Percentiles rank a stretch among this genome's conserved stretches.
Conservation (phyloP, 148 eudicot genomes). For the Rhododendron simsii region DNA sequence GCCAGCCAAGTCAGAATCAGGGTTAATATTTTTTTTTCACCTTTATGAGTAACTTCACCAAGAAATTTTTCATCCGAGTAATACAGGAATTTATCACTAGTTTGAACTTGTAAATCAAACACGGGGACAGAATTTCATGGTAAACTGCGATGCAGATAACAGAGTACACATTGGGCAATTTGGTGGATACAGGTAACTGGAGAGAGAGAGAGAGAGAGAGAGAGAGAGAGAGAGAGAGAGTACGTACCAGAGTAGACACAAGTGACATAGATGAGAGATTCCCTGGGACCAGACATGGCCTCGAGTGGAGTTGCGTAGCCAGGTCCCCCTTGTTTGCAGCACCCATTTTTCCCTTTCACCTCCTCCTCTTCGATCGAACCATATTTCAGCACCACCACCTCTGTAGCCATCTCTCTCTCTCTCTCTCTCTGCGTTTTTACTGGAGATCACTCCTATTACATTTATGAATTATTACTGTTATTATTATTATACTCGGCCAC, state of each 20-base stretch:
- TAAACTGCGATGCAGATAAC: too few species aligned
- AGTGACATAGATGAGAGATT: slow-evolving; percentile 71
- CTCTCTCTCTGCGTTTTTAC: slow-evolving; percentile 14
- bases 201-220: background rate
- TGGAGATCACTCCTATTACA: too few species aligned
- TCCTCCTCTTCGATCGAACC: background rate
- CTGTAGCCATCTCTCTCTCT: slow-evolving; percentile 22
- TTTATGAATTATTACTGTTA: too few species aligned
- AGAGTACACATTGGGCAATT: background rate
- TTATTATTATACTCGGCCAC: too few species aligned
- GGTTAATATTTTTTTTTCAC: background rate
- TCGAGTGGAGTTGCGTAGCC: slow-evolving; percentile 84
- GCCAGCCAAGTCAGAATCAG: background rate
- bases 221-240: background rate
- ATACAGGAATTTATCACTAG: background rate
- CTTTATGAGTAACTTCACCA: background rate
- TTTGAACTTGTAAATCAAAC: background rate
- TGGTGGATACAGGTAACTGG: background rate
- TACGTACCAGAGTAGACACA: slow-evolving; percentile 63
- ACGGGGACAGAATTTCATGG: background rate
- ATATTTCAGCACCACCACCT: slow-evolving; percentile 6
- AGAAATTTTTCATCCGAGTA: background rate
- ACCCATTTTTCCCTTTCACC: slow-evolving; percentile 14
- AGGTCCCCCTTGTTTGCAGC: slow-evolving; percentile 56
- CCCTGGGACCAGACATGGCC: slow-evolving; percentile 81